Conservation (phyloP, 2,329 filamentous ascomycete genomes). For the Trichoderma sp. region DNA sequence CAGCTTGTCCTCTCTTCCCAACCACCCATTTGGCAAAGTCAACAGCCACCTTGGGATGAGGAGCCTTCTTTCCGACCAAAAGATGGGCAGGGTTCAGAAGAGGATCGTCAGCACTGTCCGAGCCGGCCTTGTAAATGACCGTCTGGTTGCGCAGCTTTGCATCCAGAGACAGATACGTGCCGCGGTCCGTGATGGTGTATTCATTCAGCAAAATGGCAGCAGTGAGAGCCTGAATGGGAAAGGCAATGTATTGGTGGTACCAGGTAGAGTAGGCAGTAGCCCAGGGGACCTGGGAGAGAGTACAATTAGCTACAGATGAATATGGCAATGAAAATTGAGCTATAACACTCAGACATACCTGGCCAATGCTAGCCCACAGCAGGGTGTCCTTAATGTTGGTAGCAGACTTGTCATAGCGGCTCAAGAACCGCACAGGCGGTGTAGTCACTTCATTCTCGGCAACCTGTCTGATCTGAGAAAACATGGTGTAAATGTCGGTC, state of each 20-base stretch:
- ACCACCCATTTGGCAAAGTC: slow-evolving; percentile 42
- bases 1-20: slow-evolving; percentile 37
- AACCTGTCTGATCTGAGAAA: slow-evolving; percentile 35
- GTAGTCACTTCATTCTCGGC: slow-evolving; percentile 34
- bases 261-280: slow-evolving; percentile 43
- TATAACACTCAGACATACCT: slow-evolving; percentile 23
- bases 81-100: slow-evolving; percentile 45
- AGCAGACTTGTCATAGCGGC: slow-evolving; percentile 48
- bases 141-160: slow-evolving; percentile 34
- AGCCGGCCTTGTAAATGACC: slow-evolving; percentile 37
- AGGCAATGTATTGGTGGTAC: slow-evolving; percentile 48
- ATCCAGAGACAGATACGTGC: slow-evolving; percentile 43
- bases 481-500: slow-evolving; percentile 34
- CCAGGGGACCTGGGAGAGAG: slow-evolving; percentile 37
- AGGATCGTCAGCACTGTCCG: slow-evolving; percentile 36
- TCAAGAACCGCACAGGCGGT: slow-evolving; percentile 41
- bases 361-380: slow-evolving; percentile 46
- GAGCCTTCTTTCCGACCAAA: slow-evolving; percentile 36
- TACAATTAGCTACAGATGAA: neutral
- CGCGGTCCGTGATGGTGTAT: slow-evolving; percentile 48
- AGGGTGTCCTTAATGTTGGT: slow-evolving; percentile 49
- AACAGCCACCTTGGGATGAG: slow-evolving; percentile 35
- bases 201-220: slow-evolving; percentile 42
- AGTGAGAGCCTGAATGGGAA: slow-evolving; percentile 44
- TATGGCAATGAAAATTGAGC: slow-evolving; percentile 15